A percentile compares a stretch with the other conserved stretches of the same genome.
phyloP scores from a whole-genome alignment of 2,329 filamentous ascomycete species.

The Phoma sp. region DNA sequence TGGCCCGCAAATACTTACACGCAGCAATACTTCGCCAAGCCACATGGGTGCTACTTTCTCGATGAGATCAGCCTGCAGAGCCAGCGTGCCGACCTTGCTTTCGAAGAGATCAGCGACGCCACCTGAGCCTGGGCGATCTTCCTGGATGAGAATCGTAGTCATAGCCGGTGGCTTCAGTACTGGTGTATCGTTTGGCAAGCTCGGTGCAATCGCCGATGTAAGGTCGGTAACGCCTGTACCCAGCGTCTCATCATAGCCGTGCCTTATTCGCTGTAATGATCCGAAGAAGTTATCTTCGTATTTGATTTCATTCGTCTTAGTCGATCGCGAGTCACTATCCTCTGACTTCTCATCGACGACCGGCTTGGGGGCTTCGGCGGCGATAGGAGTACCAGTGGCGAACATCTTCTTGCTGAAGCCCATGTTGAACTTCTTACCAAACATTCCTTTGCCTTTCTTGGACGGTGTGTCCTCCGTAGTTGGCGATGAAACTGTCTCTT shows the following conservation, averaged over 20 bases:
- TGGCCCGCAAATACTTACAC: constrained; percentile 52
- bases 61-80: constrained; percentile 78
- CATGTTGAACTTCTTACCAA: constrained; percentile 82
- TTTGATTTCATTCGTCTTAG: constrained; percentile 69
- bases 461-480: constrained; percentile 46
- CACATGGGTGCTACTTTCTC: constrained; percentile 89
- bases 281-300: constrained; percentile 78
- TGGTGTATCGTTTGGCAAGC: constrained; percentile 74
- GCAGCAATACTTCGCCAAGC: constrained; percentile 85
- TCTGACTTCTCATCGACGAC: constrained; percentile 75
- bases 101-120: constrained; percentile 85
- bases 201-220: constrained; percentile 70
- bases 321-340: constrained; percentile 64
- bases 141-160: constrained; percentile 68
- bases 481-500: constrained; percentile 47
- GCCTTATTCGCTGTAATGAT: constrained; percentile 72
- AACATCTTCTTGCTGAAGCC: constrained; percentile 86
- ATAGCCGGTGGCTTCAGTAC: constrained; percentile 73
- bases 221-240: constrained; percentile 58
- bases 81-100: constrained; percentile 80
- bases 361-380: constrained; percentile 71
- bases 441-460: constrained; percentile 67
- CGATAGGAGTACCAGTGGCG: constrained; percentile 63
- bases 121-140: constrained; percentile 66
- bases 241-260: constrained; percentile 73